Evolutionary conservation across 345 rosid genomes (phyloP).

Genomic region (Citrus trifoliata): DNA sequence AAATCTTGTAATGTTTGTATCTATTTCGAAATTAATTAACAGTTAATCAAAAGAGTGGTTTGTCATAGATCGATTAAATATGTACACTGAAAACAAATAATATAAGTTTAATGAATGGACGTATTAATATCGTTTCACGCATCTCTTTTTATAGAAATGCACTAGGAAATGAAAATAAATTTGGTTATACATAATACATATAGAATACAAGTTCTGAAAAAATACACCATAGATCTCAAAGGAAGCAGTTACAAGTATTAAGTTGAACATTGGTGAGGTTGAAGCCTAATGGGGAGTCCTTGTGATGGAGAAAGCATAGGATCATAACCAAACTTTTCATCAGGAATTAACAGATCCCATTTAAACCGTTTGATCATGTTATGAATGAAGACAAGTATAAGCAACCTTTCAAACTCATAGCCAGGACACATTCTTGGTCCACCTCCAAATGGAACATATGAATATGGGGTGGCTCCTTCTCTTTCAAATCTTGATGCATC

Average conservation of each 20-base stretch:
- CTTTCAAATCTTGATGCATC: conserved; percentile 15
- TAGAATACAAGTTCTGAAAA: not conserved
- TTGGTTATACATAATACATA: not conserved
- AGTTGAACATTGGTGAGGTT: not conserved
- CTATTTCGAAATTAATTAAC: too few relatives aligned
- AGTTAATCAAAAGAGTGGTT: too few relatives aligned
- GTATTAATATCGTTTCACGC: not conserved
- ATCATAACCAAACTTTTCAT: conserved; percentile 9
- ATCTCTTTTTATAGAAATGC: not conserved
- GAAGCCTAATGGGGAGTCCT: conserved; percentile 16
- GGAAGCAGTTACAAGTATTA: not conserved
- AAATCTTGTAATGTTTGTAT: too few relatives aligned
- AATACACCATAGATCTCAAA: not conserved
- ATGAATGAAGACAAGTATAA: conserved; percentile 17
- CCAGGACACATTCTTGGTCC: conserved; percentile 22
- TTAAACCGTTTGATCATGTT: conserved; percentile 2
- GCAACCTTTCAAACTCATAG: conserved; percentile 10
- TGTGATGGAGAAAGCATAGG: conserved; percentile 4
- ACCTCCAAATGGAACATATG: conserved; percentile 25
- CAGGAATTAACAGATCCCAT: conserved; percentile 11
- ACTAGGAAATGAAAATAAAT: not conserved
- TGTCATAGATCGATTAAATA: too few relatives aligned
- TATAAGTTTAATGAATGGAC: too few relatives aligned
- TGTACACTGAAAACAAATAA: too few relatives aligned
- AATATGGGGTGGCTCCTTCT: conserved; percentile 2